Evolutionary conservation across 345 rosid genomes (phyloP), one percentile per base, ranked within the genome.

Genomic region (Firmiana major): DNA sequence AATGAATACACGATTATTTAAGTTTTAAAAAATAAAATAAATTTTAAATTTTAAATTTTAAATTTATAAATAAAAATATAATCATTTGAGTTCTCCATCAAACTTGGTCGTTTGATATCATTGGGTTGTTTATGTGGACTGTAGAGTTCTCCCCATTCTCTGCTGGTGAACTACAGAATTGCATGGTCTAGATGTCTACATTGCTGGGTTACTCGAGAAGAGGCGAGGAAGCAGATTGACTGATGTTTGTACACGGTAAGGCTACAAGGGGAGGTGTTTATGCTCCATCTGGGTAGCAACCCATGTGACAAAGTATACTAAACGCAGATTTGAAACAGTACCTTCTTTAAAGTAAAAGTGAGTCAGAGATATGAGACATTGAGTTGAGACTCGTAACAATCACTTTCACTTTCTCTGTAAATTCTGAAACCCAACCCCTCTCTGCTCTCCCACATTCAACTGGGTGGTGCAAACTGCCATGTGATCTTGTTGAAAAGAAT

Each of bases 321-420:
- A 69, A 21, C 57, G 17, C 21, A 46, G 15, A 12, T 5, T 8
- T 7, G 4, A 66, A 49, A 53, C 13, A 58, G 31, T 66, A 40
- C 73, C 40, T 42, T 40, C 72, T 77, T 67, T 74, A 0, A 58
- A 36, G 76, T 38, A 15, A 54, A 21, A 42, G 66, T 15, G 67
- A 63, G 63, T 74, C 79, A 59, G 81, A 70, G 15, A 45, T 31
- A 31, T 31, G 34, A 31, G 34, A 31, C 34, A 31, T 3, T 31
- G 34, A 0, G 34, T 31, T 31, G 34, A 15, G 28, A 36, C 11
- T 80, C 45, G 26, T 43, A 24, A 66, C 67, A 45, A 63, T 64
- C 82, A 49, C 75, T 71, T 65, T 71, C 79, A 34, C 77, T 62
- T 77, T 36, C 40, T 46, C 64, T 54, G 59, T 24, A 55, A 43